Base-by-base conservation (phyloP, 306 rosid genomes). In the Vigna nakashimae region DNA sequence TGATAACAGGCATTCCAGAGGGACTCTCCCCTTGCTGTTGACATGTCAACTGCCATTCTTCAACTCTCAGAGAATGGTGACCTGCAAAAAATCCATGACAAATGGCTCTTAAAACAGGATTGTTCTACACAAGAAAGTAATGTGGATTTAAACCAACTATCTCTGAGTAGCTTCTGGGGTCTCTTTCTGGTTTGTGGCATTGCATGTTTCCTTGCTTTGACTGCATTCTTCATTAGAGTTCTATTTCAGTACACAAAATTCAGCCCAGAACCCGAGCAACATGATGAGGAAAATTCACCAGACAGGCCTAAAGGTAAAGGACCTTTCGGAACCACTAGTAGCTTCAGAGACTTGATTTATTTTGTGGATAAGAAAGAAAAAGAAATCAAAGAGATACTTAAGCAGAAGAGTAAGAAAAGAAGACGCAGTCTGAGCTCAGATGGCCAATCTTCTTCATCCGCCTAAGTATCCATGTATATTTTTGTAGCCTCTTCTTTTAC, bases 11-110 rank as follows among this genome's bases (percentile, higher is more conserved):
- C 92, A 74, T 92, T 95, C 80, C 97, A 87, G 56, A 90, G 96
- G 88, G 99, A 95, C 84, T 95, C 99, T 75, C 98, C 98, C 65
- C 94, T 95, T 24, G 99, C 99, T 4, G 87, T 88, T 18, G 99
- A 92, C 80, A 58, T 95, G 76, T 95, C 99, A 53, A 95, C 98
- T 1, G 94, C 99, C 24, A 95, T 95, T 84, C 99, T 95, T 65
- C 98, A 95, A 84, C 98, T 95, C 65, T 95, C 98, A 0, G 99
- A 95, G 90, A 95, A 90, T 2, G 98, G 99, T 16, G 96, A 95
- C 70, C 89, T 95, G 75, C 99, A 95, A 81, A 95, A 92, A 92
- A 88, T 92, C 40, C 98, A 82, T 24, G 88, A 92, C 78, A 95
- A 95, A 77, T 95, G 99, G 99, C 92, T 95, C 8, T 14, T 80